Evolutionary conservation across 192 early-diverging fungal species (phyloP).

Genomic region (Martensiomyces pterosporus): DNA sequence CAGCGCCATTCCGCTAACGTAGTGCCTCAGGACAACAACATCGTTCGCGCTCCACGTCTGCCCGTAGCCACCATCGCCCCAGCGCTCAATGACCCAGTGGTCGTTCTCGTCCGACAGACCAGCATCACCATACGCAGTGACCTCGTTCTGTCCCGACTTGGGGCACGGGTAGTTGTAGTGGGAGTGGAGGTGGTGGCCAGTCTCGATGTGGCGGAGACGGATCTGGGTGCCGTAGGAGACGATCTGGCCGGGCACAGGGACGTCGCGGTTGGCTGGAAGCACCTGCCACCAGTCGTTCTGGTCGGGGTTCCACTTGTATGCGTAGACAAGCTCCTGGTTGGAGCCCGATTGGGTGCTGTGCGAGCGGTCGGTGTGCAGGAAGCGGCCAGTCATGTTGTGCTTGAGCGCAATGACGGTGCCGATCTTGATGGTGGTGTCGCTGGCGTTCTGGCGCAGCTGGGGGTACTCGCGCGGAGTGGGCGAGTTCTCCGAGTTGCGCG

Average conservation of each 20-base stretch:
- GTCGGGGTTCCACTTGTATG: constrained; percentile 41
- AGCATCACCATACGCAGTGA: constrained; percentile 53
- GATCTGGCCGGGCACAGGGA: constrained; percentile 36
- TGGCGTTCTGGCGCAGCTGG: constrained; percentile 23
- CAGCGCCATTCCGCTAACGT: constrained; percentile 50
- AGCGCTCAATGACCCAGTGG: constrained; percentile 55
- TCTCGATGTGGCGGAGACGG: constrained; percentile 52
- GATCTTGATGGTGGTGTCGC: constrained; percentile 38
- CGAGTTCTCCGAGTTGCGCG: constrained; percentile 38
- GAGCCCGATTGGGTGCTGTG: constrained; percentile 49
- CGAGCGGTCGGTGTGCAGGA: constrained; percentile 46
- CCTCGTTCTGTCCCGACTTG: constrained; percentile 55
- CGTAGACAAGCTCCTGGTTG: constrained; percentile 57
- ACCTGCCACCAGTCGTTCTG: constrained; percentile 53
- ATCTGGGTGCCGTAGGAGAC: constrained; percentile 49
- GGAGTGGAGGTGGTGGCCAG: constrained; percentile 54
- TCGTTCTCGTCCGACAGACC: constrained; percentile 53
- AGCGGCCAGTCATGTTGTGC: constrained; percentile 55
- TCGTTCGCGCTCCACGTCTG: constrained; percentile 50
- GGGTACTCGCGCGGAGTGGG: constrained; percentile 44
- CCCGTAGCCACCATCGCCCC: constrained; percentile 43
- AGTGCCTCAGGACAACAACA: constrained; percentile 48
- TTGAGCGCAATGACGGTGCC: constrained; percentile 54
- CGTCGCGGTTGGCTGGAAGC: constrained; percentile 46
- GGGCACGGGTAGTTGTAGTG: constrained; percentile 49